A percentile compares a stretch with the other conserved stretches of the same genome.
These are phyloP conservation scores for Hygrocybe coccinea DNA, from an alignment of 768 basidiomycete species.

Conservation along the genomic window DNA sequence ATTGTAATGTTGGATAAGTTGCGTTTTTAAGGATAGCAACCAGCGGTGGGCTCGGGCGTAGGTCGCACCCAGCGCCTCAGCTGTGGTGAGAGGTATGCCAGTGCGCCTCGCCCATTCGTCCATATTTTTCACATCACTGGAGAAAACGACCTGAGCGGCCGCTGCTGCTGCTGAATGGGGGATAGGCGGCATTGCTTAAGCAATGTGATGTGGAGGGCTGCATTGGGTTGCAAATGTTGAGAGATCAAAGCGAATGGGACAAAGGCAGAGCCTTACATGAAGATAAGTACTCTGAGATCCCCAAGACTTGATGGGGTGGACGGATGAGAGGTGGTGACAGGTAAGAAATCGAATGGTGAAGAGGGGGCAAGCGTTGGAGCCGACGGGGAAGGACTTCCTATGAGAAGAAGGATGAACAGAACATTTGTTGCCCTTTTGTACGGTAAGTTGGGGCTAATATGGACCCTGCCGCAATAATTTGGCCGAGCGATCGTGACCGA, in stretches of 20 bases:
- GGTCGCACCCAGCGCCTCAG: slow-evolving; percentile 73
- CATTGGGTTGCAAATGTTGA: too few relatives aligned
- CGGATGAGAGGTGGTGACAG: too few relatives aligned
- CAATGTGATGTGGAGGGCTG: too few relatives aligned
- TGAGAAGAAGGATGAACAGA: neutral
- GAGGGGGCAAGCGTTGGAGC: neutral
- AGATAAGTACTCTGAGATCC: too few relatives aligned
- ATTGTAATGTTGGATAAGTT: slow-evolving; percentile 62
- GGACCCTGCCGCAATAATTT: slow-evolving; percentile 2
- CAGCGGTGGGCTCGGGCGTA: slow-evolving; percentile 79
- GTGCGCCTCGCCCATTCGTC: slow-evolving; percentile 79
- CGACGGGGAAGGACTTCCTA: neutral
- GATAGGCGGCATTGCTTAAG: too few relatives aligned
- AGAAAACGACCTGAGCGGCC: slow-evolving; percentile 62
- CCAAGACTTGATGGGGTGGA: too few relatives aligned
- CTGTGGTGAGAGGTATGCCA: slow-evolving; percentile 75
- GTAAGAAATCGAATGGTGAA: neutral
- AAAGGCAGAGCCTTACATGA: too few relatives aligned
- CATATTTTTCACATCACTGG: slow-evolving; percentile 75
- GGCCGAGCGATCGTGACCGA: slow-evolving; percentile 1
- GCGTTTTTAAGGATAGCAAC: slow-evolving; percentile 57
- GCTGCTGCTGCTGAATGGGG: neutral
- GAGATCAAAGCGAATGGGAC: too few relatives aligned
- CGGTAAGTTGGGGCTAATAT: neutral
- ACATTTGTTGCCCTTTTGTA: neutral